Evolutionary conservation across 208 protist genomes (phyloP).

Genomic region (Trypanosoma theileri): DNA sequence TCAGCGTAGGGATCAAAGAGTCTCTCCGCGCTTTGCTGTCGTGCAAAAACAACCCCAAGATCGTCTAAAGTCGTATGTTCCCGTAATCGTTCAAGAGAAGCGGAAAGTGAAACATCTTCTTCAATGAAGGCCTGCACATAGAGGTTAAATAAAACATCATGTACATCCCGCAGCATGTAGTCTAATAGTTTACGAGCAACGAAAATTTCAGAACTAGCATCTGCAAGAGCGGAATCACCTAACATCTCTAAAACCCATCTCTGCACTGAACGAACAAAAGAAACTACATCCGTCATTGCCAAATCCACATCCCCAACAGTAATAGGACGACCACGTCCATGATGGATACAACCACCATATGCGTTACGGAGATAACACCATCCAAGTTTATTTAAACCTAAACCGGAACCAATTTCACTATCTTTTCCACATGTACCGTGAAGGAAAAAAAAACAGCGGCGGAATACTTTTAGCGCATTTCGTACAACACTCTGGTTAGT

Average conservation of each 20-base stretch:
- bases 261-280: conserved; percentile 61
- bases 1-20: conserved; percentile 89
- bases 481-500: conserved; percentile 30
- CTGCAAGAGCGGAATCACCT: conserved; percentile 23
- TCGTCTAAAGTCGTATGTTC: conserved; percentile 67
- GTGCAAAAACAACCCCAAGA: conserved; percentile 75
- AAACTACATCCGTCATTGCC: conserved; percentile 71
- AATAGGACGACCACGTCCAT: conserved; percentile 43
- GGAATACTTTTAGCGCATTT: conserved; percentile 62
- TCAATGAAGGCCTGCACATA: conserved; percentile 61
- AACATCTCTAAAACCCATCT: conserved; percentile 65
- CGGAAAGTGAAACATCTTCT: conserved; percentile 45
- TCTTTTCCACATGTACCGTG: conserved; percentile 71
- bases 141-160: conserved; percentile 65
- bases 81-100: conserved; percentile 47
- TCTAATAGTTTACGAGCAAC: conserved; percentile 67
- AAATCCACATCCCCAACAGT: conserved; percentile 51
- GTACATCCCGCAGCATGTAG: conserved; percentile 53
- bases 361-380: conserved; percentile 68
- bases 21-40: conserved; percentile 45
- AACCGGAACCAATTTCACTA: conserved; percentile 54
- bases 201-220: conserved; percentile 37
- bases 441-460: conserved; percentile 85
- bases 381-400: conserved; percentile 37
- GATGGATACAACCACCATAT: conserved; percentile 81